Evolutionary conservation across 2,329 filamentous ascomycete genomes (phyloP), one percentile per base, ranked within the genome.

Genomic region (Epichloe elymi): DNA sequence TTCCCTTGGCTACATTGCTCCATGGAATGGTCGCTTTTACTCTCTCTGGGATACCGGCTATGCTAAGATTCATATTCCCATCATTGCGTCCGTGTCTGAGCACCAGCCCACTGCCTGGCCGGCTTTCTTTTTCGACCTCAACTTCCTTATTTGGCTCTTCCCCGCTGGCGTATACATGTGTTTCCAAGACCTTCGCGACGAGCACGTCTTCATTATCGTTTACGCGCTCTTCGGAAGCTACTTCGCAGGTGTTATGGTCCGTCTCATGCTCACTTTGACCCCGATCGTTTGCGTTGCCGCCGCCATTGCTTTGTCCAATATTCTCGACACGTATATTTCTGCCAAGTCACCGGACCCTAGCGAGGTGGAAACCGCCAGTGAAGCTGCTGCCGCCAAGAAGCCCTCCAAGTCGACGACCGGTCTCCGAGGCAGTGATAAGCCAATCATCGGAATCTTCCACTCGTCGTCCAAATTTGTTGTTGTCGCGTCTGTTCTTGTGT

Each of bases 31-130:
- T 56, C 90, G 93, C 61, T 98, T 98, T 79, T 98, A 98, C 74
- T 98, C 94, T 20, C 82, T 98, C 35, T 98, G 91, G 89, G 94
- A 98, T 67, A 98, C 93, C 5, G 86, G 88, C 61, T 98, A 98
- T 65, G 93, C 93, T 62, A 98, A 98, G 77, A 94, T 97, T 57
- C 93, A 98, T 65, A 98, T 98, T 65, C 93, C 93, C 55, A 98
- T 98, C 65, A 98, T 98, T 67, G 93, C 93, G 3, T 98, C 93
- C n/a, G 93, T 98, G 45, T 98, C 93, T 1, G 93, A 98, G 72
- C 93, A 98, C 73, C 93, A 98, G 72, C 93, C 93, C 50, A 98
- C 93, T 38, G 93, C 93, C 42, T 98, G 93, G 93, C 93, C 93
- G 2, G 88, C 94, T 15, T 98, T 96, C 78, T 98, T 98, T 75